Base-by-base conservation (phyloP, 2,329 filamentous ascomycete genomes). In the Dactylellina parvicollis region DNA sequence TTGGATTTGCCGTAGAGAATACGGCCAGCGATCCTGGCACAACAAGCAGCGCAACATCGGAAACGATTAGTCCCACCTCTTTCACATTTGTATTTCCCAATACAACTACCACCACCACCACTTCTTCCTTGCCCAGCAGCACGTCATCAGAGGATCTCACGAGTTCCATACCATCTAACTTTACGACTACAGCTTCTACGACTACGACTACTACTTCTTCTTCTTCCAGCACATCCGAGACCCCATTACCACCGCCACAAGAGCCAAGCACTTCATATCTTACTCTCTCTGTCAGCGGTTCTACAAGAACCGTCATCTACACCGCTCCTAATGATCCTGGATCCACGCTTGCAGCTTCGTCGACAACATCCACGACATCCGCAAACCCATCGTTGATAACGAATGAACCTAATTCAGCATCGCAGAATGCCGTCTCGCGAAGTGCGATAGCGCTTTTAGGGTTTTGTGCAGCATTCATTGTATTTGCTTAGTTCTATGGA, bases 311-410 rank as follows among this genome's bases (percentile, higher is more conserved):
- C 14, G 36, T 72, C 8, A 10, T 72, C 9, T 72, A 65, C 28
- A 72, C 67, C 1, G 50, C 50, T 36, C 67, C 67, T 2, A 60
- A 65, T 28, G 67, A 65, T 24, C 59, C 67, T 9, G 67, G 59
- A 3, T 72, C 67, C 4, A 72, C 59, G 1, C 28, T 65, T 2
- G 42, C 18, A 3, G 24, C 59, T 2, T 14, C 30, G 34, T 10
- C 36, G 0, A 50, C 66, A 9, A 3, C 46, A 26, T 28, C 47
- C 1, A 44, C 52, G 4, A 56, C 52, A 16, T 38, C 50, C 5
- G 52, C 60, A 24, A 38, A 65, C 36, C 67, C 67, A 12, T 72
- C 67, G 5, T 16, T 72, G 3, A 72, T 72, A 54, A 72, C 67
- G 2, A 54, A 54, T 22, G 52, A 62, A 16, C 50, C 52, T 9